Evolutionary conservation across 306 rosid genomes (phyloP), one percentile per base, ranked within the genome.

Genomic region (Vicia sativa): DNA sequence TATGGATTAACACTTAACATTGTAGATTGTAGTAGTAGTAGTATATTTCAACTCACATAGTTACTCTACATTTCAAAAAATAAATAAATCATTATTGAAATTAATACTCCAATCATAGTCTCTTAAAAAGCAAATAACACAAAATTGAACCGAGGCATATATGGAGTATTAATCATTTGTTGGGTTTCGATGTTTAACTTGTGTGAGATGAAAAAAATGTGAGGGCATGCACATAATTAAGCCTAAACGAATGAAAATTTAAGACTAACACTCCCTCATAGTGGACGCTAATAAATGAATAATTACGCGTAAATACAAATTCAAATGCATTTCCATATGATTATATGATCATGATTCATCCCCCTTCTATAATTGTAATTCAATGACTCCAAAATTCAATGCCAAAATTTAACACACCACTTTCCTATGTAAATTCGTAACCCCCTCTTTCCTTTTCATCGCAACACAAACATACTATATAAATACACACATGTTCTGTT

Each of bases 371-470:
- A 72, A 77, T 78, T 73, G 74, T 77, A 26, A 49, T 68, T 78
- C 1, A 52, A 52, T 52, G 3, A 21, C 29, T 50, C 53, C 29
- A 19, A 19, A 19, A 10, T 74, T 72, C 67, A 80, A 61, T 69
- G 39, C 19, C 46, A 14, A 62, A 59, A 75, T 50, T 70, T 44
- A 80, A 68, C 21, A 68, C 48, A 41, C 23, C 49, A 70, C 53
- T 45, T 42, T 31, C 43, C 71, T 60, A 74, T 38, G 19, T 62
- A 81, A 42, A 31, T 64, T 71, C 43, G 83, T 84, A 84, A 90
- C 85, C 77, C 77, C 84, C 81, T 71, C 35, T 26, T 19, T 49
- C 26, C 11, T n/a, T n/a, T 44, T 44, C 16, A 13, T 11, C n/a
- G 3, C 46, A 42, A 11, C 46, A 42, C 46, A 42, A 13, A 42